Evolutionary conservation across 139 green algal species (phyloP), one percentile per base, ranked within the genome.

Genomic region (Pleodorina starrii): DNA sequence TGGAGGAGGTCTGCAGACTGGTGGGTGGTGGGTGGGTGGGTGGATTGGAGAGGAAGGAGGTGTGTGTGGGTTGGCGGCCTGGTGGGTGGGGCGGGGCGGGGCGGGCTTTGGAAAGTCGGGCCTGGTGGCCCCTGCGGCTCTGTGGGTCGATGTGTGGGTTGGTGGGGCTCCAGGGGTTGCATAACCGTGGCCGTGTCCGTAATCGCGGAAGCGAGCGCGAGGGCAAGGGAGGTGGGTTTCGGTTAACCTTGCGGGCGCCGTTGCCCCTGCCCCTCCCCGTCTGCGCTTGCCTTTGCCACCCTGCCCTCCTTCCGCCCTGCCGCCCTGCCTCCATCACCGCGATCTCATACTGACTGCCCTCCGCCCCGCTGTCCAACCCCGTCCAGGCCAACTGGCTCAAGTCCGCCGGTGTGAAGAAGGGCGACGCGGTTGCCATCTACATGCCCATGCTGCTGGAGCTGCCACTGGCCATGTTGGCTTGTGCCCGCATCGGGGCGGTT

Each of bases 371-470:
- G 21, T 12, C 54, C 54, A 25, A 25, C 54, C 54, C 32, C 63
- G 11, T 6, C 21, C 92, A 93, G 79, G 97, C 97, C 89, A 99
- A 99, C 89, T 99, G 94, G 85, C 92, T 99, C 84, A 96, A 95
- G 57, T 90, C 87, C 36, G 76, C 93, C 50, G 97, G 97, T 43
- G 94, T 99, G 17, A 92, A 94, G 78, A 96, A 96, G 90, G 98
- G 98, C 23, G 95, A 88, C 86, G 92, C 90, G 10, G 98, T 99
- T 32, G 96, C 95, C 68, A 96, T 99, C 84, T 99, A 99, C 95
- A 96, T 99, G 94, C 98, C 98, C 72, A 99, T 99, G 98, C 84
- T 99, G 25, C 87, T 93, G 25, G 96, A 99, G 93, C 94, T 99
- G 68, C 98, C 97, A 29, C 95, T 96, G 43, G 93, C 95, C 42